These are phyloP conservation scores for Paramecium biaurelia DNA, from an alignment of 73 alveolate genomes.

Conservation along the genomic window DNA sequence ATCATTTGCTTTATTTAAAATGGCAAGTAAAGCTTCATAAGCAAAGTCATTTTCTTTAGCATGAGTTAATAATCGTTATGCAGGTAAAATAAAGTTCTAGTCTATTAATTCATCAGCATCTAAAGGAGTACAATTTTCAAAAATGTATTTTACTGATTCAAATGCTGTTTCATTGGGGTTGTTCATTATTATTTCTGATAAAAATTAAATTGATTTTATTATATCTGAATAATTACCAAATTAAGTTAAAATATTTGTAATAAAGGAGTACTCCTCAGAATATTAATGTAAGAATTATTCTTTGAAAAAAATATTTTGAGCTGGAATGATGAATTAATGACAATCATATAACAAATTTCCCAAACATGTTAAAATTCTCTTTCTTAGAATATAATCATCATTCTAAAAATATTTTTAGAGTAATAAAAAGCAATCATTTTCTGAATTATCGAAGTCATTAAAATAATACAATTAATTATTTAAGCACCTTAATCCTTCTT, in stretches of 20 bases:
- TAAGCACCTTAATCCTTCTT: not conserved
- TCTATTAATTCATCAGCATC: constrained; percentile 1
- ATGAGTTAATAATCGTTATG: not conserved
- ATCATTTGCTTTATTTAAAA: constrained; percentile 3
- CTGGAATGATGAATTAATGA: not conserved
- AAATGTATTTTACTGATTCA: not conserved
- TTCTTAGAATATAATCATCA: not conserved
- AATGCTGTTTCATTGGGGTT: not conserved
- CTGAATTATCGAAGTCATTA: not conserved
- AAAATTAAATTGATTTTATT: not conserved
- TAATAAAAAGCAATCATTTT: not conserved
- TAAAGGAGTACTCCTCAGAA: not conserved
- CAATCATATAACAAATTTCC: not conserved
- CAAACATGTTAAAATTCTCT: not conserved
- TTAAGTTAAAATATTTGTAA: not conserved
- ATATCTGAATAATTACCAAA: not conserved
- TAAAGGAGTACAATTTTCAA: not conserved
- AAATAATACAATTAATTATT: not conserved
- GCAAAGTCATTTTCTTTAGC: not conserved
- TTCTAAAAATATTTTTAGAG: not conserved
- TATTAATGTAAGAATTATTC: not conserved
- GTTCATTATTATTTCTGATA: not conserved
- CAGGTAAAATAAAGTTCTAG: not conserved
- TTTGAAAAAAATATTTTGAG: not conserved
- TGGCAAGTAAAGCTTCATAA: not conserved